phyloP scores from a whole-genome alignment of 495 filamentous ascomycete genomes.

The Amniculicola lignicola region DNA sequence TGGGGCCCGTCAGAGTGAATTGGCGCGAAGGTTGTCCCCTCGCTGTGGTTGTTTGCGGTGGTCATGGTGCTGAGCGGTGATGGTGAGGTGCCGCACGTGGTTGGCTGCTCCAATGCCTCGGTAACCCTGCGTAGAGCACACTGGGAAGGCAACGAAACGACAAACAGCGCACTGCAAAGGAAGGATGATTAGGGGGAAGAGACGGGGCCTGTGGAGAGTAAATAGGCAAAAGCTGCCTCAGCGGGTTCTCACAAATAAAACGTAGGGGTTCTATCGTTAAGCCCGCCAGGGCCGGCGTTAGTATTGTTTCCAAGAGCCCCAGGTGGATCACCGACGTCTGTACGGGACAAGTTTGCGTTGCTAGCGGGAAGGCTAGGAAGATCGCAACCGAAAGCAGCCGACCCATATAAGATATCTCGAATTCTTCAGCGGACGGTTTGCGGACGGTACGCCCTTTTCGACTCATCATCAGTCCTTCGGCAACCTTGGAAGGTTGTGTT shows the following conservation, averaged over 20 bases:
- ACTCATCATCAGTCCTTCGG: not conserved
- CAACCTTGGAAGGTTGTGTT: no score
- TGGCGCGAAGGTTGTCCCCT: constrained; percentile 20
- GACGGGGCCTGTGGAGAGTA: not conserved
- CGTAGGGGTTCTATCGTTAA: constrained; percentile 1
- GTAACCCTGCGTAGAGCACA: no score
- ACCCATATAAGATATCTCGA: no score
- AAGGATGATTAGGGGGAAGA: not conserved
- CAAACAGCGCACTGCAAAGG: no score
- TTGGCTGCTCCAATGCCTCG: not conserved
- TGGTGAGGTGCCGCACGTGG: not conserved
- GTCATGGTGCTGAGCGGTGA: constrained; percentile 17
- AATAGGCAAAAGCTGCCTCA: not conserved
- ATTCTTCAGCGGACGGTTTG: not conserved
- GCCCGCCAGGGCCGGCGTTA: constrained; percentile 2
- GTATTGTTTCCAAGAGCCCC: not conserved
- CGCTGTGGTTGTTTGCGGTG: constrained; percentile 10
- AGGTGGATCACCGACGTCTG: constrained; percentile 1
- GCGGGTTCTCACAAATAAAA: constrained; percentile 4
- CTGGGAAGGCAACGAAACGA: no score
- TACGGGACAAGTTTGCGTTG: not conserved
- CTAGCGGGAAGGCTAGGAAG: constrained; percentile 1
- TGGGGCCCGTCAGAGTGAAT: constrained; percentile 20
- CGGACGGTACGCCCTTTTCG: not conserved
- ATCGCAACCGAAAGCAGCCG: constrained; percentile 7